A percentile compares a stretch with the other conserved stretches of the same genome.
Evolutionary conservation across 2,329 filamentous ascomycete genomes (phyloP).

Genomic region (Xylaria sp.): DNA sequence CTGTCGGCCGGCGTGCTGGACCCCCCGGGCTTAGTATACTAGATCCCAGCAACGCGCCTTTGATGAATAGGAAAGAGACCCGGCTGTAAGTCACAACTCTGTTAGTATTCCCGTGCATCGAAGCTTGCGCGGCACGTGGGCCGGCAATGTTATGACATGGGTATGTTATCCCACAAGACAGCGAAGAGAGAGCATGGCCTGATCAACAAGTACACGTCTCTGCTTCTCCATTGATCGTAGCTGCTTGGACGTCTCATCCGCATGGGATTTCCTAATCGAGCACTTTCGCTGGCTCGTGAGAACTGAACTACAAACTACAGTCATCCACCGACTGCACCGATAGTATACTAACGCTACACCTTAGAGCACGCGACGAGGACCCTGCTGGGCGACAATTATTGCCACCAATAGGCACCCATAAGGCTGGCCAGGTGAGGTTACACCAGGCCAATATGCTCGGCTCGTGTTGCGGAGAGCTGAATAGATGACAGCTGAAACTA

Average conservation of each 20-base stretch:
- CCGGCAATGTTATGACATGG: slow-evolving; percentile 16
- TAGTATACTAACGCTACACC: background rate
- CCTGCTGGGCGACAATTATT: background rate
- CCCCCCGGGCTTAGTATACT: background rate
- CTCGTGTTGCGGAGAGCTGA: slow-evolving; percentile 20
- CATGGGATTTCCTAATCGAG: slow-evolving; percentile 30
- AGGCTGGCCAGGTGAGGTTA: slow-evolving; percentile 6
- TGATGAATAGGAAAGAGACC: slow-evolving; percentile 28
- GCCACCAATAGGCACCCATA: background rate
- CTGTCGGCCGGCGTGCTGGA: slow-evolving; percentile 4
- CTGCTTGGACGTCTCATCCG: slow-evolving; percentile 15
- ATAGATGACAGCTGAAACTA: slow-evolving; percentile 23
- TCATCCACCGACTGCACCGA: background rate
- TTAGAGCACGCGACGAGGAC: slow-evolving; percentile 7
- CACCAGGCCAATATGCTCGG: slow-evolving; percentile 2
- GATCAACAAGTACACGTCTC: slow-evolving; percentile 6
- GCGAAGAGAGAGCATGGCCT: slow-evolving; percentile 4
- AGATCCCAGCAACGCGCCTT: slow-evolving; percentile 26
- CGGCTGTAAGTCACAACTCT: slow-evolving; percentile 20
- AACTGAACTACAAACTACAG: slow-evolving; percentile 4
- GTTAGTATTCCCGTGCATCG: slow-evolving; percentile 16
- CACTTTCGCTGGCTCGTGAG: background rate
- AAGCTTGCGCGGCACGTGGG: slow-evolving; percentile 27
- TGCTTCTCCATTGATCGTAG: slow-evolving; percentile 5
- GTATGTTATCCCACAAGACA: background rate